Evolutionary conservation across 768 basidiomycete genomes (phyloP), one percentile per base, ranked within the genome.

Genomic region (Amanita phalloides): DNA sequence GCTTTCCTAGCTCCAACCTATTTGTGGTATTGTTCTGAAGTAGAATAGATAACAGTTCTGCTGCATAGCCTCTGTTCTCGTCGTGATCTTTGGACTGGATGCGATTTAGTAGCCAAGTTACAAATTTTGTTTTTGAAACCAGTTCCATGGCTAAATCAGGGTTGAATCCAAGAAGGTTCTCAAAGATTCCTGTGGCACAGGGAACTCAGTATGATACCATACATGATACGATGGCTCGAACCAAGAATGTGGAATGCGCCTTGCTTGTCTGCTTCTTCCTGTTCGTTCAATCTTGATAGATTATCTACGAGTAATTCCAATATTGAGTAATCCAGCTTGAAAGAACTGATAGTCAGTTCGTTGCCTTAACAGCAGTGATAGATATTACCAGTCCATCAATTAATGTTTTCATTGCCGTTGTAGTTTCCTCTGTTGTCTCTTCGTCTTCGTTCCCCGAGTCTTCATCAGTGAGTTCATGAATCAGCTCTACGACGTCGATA

Each of bases 401-500:
- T 1, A 97, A 71, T 59, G 78, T 72, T 60, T 84, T 89, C 61
- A 93, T 65, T 5, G 84, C 82, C 23, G 78, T 80, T 55, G 83
- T 81, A 20, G 76, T 68, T 26, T 72, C 73, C 54, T 81, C 79
- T 49, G 77, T 79, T 51, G 79, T 79, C 21, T 84, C 85, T 0
- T 85, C 78, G 8, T 78, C 78, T 59, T 84, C 88, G 45, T 87
- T 83, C 4, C 87, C 88, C 1, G 90, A 90, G 59, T 98, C 95
- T 66, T 98, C 96, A 57, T 99, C 96, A 1, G 93, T 95, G 55
- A 97, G 75, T 66, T 99, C 96, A 59, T 92, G 85, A 4, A 99
- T 73, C 17, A 95, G 77, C 62, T 94, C 90, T 33, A 98, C 83
- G 30, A 91, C 86, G 57, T 96, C 93, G 50, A 98, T 88, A n/a